These are phyloP conservation scores for Discostella stelligeroides DNA, from an alignment of 108 stramenopile genomes.

Conservation along the genomic window DNA sequence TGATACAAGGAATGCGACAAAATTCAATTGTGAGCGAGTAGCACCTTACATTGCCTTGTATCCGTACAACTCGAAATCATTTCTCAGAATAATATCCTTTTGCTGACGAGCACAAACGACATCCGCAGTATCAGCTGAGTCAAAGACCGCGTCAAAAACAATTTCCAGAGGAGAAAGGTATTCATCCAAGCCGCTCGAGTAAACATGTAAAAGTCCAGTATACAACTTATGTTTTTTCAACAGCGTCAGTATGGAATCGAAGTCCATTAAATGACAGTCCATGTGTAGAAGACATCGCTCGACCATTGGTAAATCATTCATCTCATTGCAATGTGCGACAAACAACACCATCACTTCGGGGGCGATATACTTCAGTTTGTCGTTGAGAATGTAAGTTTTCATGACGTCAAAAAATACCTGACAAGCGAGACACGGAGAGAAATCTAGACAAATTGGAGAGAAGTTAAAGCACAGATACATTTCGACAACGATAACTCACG, in stretches of 20 bases:
- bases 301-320: conserved; percentile 77
- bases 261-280: conserved; percentile 88
- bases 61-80: conserved; percentile 60
- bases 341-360: conserved; percentile 86
- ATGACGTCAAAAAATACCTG: conserved; percentile 78
- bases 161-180: conserved; percentile 77
- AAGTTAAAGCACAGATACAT: not conserved
- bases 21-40: not conserved
- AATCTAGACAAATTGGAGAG: not conserved
- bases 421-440: not conserved
- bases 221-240: conserved; percentile 79
- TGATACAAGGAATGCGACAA: not conserved
- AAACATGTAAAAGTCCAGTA: conserved; percentile 82
- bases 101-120: conserved; percentile 27
- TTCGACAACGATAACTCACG: conserved; percentile 21
- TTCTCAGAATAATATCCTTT: conserved; percentile 51
- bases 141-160: conserved; percentile 66
- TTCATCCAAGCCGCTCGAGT: conserved; percentile 80
- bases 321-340: conserved; percentile 79
- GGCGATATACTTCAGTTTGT: conserved; percentile 82
- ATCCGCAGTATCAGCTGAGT: conserved; percentile 57
- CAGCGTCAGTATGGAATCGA: conserved; percentile 76
- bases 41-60: conserved; percentile 68
- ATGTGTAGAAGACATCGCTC: conserved; percentile 91
- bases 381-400: conserved; percentile 89